phyloP scores from a whole-genome alignment of 2,329 filamentous ascomycete species.

The Malbranchea cinnamomea region DNA sequence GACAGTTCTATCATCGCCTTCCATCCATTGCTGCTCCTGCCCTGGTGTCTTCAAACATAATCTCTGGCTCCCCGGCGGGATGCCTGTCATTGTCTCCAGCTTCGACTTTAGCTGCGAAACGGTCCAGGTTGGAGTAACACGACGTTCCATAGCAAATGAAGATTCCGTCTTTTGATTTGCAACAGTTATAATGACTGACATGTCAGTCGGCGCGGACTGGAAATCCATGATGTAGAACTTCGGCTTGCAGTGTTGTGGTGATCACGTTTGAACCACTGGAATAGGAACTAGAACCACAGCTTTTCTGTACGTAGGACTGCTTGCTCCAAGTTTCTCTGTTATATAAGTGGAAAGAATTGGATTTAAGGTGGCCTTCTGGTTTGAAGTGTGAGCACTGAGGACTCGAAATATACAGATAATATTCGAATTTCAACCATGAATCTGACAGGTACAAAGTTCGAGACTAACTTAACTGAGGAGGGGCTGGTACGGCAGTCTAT shows the following conservation, averaged over 20 bases:
- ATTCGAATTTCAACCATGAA: no score
- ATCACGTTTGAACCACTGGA: constrained; percentile 1
- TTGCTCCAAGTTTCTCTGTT: no score
- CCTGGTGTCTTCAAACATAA: constrained; percentile 55
- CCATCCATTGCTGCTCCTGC: constrained; percentile 43
- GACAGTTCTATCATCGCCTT: constrained; percentile 58
- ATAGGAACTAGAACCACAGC: not conserved
- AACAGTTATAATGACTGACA: constrained; percentile 26
- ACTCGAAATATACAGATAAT: no score
- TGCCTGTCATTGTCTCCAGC: constrained; percentile 83
- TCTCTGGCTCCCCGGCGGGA: constrained; percentile 65
- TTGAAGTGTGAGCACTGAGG: no score
- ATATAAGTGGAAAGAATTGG: no score
- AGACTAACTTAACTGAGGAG: no score
- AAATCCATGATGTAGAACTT: constrained; percentile 15
- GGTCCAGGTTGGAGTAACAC: constrained; percentile 84
- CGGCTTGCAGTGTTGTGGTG: no score
- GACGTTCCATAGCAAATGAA: constrained; percentile 58
- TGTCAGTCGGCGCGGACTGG: constrained; percentile 23
- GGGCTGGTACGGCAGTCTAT: no score
- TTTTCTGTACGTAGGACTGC: no score
- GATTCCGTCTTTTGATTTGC: constrained; percentile 15
- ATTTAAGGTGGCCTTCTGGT: no score
- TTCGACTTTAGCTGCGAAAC: constrained; percentile 71
- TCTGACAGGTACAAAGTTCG: no score